Evolutionary conservation across 805 yeast species (phyloP), one percentile per base, ranked within the genome.

Genomic region (Cyberlindnera japonica): DNA sequence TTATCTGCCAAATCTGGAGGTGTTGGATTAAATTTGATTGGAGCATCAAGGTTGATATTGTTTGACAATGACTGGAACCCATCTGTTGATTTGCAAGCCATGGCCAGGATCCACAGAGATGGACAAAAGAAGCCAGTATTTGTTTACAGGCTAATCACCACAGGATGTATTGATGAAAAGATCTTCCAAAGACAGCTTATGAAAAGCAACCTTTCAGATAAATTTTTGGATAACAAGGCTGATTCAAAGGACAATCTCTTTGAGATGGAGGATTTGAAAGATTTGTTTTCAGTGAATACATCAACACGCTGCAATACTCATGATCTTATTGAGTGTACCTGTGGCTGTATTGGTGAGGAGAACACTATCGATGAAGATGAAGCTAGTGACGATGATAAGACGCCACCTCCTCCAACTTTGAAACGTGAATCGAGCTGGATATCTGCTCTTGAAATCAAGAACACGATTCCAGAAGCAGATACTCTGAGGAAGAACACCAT

Each of bases 31-130:
- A 93, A 93, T 55, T 66, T 93, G 24, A 74, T 86, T 24, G 99
- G 98, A 0, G 99, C 95, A 0, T 86, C 95, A 3, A 65, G 98
- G 20, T 64, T 93, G 29, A 72, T 93, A 5, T 64, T 93, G 17
- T 83, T 86, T 55, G 99, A 93, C 58, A 87, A 93, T 48, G 98
- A 93, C 56, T 93, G 99, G 99, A 93, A 93, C 49, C 99, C 99
- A 0, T 78, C 96, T 0, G 72, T 82, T 11, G 99, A 93, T 56
- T 60, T 84, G 24, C 99, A 93, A 59, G 95, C 97, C 0, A 86
- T 91, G 95, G 95, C 97, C 1, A 67, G 99, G 47, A 81, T 93
- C 6, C 96, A 91, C 57, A 70, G 99, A 53, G 97, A 91, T 59
- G 99, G 99, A 0, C 99, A 93, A 58, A 75, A 63, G 35, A 73